These are phyloP conservation scores for Botryosphaeria dothidea DNA, from an alignment of 2,329 filamentous ascomycete genomes.

Conservation along the genomic window DNA sequence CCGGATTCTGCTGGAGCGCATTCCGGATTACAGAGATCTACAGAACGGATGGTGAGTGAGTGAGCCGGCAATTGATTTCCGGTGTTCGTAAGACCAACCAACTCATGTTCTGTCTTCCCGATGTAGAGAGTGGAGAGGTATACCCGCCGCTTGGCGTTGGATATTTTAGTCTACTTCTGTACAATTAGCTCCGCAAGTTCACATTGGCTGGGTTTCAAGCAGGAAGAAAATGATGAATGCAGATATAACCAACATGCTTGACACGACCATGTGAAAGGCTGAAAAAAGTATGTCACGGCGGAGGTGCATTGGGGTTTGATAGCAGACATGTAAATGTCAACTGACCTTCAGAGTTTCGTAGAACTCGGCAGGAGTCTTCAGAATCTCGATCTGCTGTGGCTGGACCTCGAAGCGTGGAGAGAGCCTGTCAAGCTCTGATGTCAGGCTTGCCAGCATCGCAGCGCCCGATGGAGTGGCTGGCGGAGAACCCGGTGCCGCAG, in stretches of 20 bases:
- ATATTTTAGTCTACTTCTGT: slow-evolving; percentile 70
- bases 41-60: background rate
- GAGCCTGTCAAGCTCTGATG: slow-evolving; percentile 79
- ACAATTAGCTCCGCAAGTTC: background rate
- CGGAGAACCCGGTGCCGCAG: slow-evolving; percentile 28
- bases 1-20: slow-evolving; percentile 71
- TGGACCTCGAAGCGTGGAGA: slow-evolving; percentile 87
- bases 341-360: slow-evolving; percentile 85
- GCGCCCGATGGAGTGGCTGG: slow-evolving; percentile 47
- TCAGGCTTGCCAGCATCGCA: slow-evolving; percentile 60
- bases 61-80: background rate
- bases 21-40: slow-evolving; percentile 75
- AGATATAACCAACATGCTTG: background rate
- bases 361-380: slow-evolving; percentile 83
- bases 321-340: background rate
- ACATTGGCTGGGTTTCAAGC: background rate
- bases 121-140: slow-evolving; percentile 98
- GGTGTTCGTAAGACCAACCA: slow-evolving; percentile 51
- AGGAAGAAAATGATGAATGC: background rate
- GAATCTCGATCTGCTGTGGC: slow-evolving; percentile 76
- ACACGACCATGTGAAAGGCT: no score
- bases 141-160: slow-evolving; percentile 72
- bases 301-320: no score
- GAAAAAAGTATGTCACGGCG: no score
- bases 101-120: slow-evolving; percentile 86